phyloP scores from a whole-genome alignment of 805 yeast genomes.

The Ogataea nonfermentans region DNA sequence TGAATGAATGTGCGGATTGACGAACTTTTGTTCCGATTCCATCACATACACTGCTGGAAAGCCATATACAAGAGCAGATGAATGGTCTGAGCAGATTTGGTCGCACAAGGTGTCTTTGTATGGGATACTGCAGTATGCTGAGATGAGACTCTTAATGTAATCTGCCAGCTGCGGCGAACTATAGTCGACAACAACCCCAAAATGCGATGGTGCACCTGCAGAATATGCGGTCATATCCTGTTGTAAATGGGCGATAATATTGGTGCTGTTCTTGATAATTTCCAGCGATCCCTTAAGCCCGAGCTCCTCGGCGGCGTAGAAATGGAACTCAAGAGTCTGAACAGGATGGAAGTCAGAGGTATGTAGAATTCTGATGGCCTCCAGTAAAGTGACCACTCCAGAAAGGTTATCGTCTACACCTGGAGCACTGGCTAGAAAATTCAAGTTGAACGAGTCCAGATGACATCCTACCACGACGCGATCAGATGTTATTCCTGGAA shows the following conservation, averaged over 20 bases:
- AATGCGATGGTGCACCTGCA: conserved; percentile 55
- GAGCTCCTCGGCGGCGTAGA: conserved; percentile 93
- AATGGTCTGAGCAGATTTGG: conserved; percentile 92
- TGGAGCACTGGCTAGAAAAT: conserved; percentile 69
- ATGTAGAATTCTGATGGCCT: conserved; percentile 64
- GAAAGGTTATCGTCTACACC: conserved; percentile 97
- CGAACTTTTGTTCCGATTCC: conserved; percentile 66
- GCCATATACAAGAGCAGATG: conserved; percentile 79
- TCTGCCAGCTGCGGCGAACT: conserved; percentile 53
- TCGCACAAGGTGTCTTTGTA: conserved; percentile 80
- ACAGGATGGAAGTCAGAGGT: conserved; percentile 20
- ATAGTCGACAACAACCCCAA: conserved; percentile 80
- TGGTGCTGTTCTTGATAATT: conserved; percentile 57
- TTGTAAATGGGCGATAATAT: conserved; percentile 82
- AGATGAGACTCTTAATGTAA: conserved; percentile 61
- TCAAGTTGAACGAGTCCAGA: conserved; percentile 76
- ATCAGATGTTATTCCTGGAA: conserved; percentile 42
- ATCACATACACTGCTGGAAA: conserved; percentile 81
- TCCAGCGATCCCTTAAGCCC: conserved; percentile 86
- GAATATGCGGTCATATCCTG: conserved; percentile 93
- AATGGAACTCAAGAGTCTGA: conserved; percentile 87
- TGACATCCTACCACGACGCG: conserved; percentile 79
- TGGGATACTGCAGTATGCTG: conserved; percentile 62
- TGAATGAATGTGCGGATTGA: conserved; percentile 73
- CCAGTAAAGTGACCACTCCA: conserved; percentile 77